phyloP scores from a whole-genome alignment of 2,329 filamentous ascomycete species.

The Didymosphaeria variabile region DNA sequence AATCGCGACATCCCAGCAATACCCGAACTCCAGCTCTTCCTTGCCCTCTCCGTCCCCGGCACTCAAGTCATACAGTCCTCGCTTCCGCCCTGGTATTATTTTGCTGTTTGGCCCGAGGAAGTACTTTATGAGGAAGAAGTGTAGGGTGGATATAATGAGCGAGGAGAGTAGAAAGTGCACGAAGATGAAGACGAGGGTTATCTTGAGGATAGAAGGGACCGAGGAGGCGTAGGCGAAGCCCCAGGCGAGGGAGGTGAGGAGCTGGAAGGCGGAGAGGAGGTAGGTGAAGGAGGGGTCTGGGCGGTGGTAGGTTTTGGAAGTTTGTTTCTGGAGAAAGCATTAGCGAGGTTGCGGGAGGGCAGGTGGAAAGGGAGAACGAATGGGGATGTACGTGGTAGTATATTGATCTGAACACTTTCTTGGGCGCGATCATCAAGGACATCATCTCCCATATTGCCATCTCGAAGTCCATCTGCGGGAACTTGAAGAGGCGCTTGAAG shows the following conservation, averaged over 20 bases:
- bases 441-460: constrained; percentile 79
- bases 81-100: constrained; percentile 60
- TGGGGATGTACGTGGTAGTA: constrained; percentile 68
- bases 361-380: not conserved
- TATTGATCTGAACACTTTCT: constrained; percentile 75
- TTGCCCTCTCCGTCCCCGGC: constrained; percentile 54
- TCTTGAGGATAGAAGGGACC: constrained; percentile 53
- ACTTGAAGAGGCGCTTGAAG: constrained; percentile 75
- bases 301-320: constrained; percentile 71
- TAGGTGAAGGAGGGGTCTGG: constrained; percentile 76
- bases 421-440: constrained; percentile 71
- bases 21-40: constrained; percentile 73
- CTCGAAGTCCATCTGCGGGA: constrained; percentile 78
- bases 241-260: constrained; percentile 64
- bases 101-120: constrained; percentile 67
- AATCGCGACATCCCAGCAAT: constrained; percentile 75
- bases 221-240: constrained; percentile 64
- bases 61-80: constrained; percentile 66
- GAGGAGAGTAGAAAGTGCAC: constrained; percentile 70
- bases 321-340: constrained; percentile 65
- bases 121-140: constrained; percentile 70
- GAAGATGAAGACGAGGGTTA: constrained; percentile 60
- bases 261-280: constrained; percentile 71
- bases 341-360: not conserved
- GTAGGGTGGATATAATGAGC: constrained; percentile 67